Conservation (phyloP, 2,329 filamentous ascomycete species). For the Xylaria sp. region DNA sequence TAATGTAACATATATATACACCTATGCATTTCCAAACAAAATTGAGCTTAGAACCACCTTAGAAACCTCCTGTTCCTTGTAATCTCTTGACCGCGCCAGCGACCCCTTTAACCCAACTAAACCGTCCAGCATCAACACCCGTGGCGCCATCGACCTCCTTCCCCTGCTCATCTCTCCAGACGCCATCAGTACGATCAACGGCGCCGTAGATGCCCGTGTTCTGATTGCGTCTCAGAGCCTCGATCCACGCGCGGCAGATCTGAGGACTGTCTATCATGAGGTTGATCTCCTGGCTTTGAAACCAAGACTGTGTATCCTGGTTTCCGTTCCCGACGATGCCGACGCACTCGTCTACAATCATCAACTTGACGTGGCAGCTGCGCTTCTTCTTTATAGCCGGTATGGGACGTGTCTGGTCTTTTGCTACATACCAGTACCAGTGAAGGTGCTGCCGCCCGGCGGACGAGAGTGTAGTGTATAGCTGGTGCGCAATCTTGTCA, state of each 20-base stretch:
- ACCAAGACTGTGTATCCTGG: slow-evolving; percentile 84
- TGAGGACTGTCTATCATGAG: slow-evolving; percentile 73
- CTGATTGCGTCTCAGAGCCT: slow-evolving; percentile 70
- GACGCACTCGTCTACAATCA: slow-evolving; percentile 76
- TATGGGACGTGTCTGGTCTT: slow-evolving; percentile 76
- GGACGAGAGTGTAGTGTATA: slow-evolving; percentile 65
- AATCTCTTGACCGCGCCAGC: slow-evolving; percentile 46
- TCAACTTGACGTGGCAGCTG: slow-evolving; percentile 79
- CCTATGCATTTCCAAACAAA: neutral
- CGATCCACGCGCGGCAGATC: slow-evolving; percentile 72
- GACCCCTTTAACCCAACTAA: slow-evolving; percentile 44
- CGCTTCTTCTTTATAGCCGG: slow-evolving; percentile 72
- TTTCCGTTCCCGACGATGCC: slow-evolving; percentile 81
- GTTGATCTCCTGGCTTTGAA: slow-evolving; percentile 81
- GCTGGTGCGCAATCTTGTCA: slow-evolving; percentile 71
- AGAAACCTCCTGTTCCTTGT: slow-evolving; percentile 47
- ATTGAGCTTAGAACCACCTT: neutral
- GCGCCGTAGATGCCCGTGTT: slow-evolving; percentile 71
- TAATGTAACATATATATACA: neutral
- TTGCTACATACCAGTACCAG: slow-evolving; percentile 77
- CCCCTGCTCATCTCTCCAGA: slow-evolving; percentile 67
- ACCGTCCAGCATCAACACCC: slow-evolving; percentile 63
- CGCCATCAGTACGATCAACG: slow-evolving; percentile 64
- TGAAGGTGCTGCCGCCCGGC: slow-evolving; percentile 62
- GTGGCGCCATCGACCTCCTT: slow-evolving; percentile 55